Conservation (phyloP, 2,329 filamentous ascomycete species). For the Pseudocercospora musae region DNA sequence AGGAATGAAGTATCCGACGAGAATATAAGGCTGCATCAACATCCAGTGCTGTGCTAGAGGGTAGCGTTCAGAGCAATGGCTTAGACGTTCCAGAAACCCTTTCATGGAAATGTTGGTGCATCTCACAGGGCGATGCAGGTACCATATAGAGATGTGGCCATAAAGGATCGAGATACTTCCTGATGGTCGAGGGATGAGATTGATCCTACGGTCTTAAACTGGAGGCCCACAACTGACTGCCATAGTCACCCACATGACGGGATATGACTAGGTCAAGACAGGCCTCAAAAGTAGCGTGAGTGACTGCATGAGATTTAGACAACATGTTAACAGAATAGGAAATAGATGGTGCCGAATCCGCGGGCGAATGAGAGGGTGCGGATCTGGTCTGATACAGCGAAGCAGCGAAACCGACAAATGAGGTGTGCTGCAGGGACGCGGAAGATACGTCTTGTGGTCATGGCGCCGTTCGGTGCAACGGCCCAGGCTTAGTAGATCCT, state of each 20-base stretch:
- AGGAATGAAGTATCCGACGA: not conserved
- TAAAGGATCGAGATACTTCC: slow-evolving; percentile 8
- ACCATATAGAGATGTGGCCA: slow-evolving; percentile 13
- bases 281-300: slow-evolving; percentile 13
- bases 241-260: slow-evolving; percentile 2
- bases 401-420: slow-evolving; percentile 6
- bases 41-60: slow-evolving; percentile 15
- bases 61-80: slow-evolving; percentile 7
- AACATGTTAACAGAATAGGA: slow-evolving; percentile 10
- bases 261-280: slow-evolving; percentile 7
- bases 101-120: slow-evolving; percentile 6
- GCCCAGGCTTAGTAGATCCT: slow-evolving; percentile 15
- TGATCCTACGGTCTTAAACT: slow-evolving; percentile 12
- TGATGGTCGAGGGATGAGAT: not conserved
- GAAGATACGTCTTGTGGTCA: slow-evolving; percentile 4
- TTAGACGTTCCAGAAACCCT: slow-evolving; percentile 6
- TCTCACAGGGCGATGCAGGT: slow-evolving; percentile 19
- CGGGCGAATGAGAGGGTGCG: slow-evolving; percentile 16
- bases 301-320: slow-evolving; percentile 7
- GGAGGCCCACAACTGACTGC: slow-evolving; percentile 1
- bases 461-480: slow-evolving; percentile 6
- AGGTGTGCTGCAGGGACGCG: slow-evolving; percentile 16
- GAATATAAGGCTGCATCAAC: slow-evolving; percentile 8
- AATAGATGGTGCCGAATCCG: slow-evolving; percentile 11
- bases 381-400: slow-evolving; percentile 1